Base-by-base conservation (phyloP, 345 rosid species). In the Erodium maritimum region DNA sequence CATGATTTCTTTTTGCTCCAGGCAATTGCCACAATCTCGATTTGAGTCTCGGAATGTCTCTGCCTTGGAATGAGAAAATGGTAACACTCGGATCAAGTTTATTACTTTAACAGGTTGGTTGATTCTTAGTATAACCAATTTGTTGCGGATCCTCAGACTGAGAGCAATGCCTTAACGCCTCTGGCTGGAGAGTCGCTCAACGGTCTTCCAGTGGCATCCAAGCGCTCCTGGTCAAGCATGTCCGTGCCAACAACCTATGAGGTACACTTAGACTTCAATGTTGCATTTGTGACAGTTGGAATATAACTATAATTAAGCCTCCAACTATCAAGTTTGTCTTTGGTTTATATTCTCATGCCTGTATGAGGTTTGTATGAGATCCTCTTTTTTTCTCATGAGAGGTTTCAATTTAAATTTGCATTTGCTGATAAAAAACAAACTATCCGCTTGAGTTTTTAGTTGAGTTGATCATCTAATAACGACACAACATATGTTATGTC, bases 11-110 rank as follows among this genome's bases (percentile, higher is more conserved):
- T 3, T 12, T 42, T 11, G 48, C 16, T 42, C 56, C 79, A 79
- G 85, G 78, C 16, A 42, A 64, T 19, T 37, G 45, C 61, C 75
- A 74, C 59, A 73, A 61, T 67, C 84, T 86, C 50, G 87, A 86
- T 55, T 69, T 86, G 73, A 81, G 77, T 70, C 77, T 83, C 10
- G 81, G 87, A 20, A 79, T 81, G 66, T 69, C 79, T 50, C 10
- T 34, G 52, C 68, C 80, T 63, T 56, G 67, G 4, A 65, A 56
- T 22, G 23, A 17, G 23, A 46, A 21, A 58, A 59, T 61, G 69
- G 63, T 71, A 37, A 23, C 45, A 50, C 19, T 51, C 29, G 64
- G 45, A 20, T 25, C 23, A 45, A 50, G 20, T 20, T 52, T 46
- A 65, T 59, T 62, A 62, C 56, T 52, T 23, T 14, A 9, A 18